Evolutionary conservation across 148 eudicot species (phyloP).

Genomic region (Drosera capensis): DNA sequence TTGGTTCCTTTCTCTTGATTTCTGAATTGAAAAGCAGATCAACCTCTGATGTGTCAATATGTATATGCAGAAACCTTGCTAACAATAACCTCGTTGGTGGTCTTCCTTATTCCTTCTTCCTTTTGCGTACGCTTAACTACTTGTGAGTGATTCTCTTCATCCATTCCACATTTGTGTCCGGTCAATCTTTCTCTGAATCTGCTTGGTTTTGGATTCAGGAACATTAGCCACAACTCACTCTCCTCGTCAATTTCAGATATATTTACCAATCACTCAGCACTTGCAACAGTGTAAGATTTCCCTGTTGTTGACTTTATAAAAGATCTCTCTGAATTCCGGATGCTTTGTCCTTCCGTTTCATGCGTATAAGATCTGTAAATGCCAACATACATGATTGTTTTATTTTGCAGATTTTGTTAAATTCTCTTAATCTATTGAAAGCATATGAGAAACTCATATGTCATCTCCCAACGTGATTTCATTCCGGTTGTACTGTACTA

Average conservation of each 20-base stretch:
- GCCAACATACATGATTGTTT: too few relatives aligned
- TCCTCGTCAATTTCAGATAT: constrained; percentile 61
- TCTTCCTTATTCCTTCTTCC: constrained; percentile 64
- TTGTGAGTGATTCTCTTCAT: constrained; percentile 35
- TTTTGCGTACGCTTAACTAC: constrained; percentile 47
- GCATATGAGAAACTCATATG: too few relatives aligned
- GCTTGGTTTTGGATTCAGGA: constrained; percentile 28
- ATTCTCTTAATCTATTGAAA: too few relatives aligned
- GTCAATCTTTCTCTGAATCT: constrained; percentile 3
- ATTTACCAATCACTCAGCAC: constrained; percentile 52
- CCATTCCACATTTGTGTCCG: background rate
- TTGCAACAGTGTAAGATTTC: constrained; percentile 54
- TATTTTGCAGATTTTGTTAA: too few relatives aligned
- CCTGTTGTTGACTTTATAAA: background rate
- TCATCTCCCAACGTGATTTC: too few relatives aligned
- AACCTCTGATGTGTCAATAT: background rate
- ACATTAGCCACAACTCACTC: constrained; percentile 59
- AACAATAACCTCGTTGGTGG: constrained; percentile 62
- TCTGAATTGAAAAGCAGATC: background rate
- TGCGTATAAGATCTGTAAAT: too few relatives aligned
- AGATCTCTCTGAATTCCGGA: too few relatives aligned
- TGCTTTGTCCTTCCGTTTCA: too few relatives aligned
- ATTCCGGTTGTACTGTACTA: too few relatives aligned
- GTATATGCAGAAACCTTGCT: constrained; percentile 68
- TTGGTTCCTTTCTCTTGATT: constrained; percentile 9